phyloP scores from a whole-genome alignment of 169 alveolate genomes.

The Eimeria sp. region DNA sequence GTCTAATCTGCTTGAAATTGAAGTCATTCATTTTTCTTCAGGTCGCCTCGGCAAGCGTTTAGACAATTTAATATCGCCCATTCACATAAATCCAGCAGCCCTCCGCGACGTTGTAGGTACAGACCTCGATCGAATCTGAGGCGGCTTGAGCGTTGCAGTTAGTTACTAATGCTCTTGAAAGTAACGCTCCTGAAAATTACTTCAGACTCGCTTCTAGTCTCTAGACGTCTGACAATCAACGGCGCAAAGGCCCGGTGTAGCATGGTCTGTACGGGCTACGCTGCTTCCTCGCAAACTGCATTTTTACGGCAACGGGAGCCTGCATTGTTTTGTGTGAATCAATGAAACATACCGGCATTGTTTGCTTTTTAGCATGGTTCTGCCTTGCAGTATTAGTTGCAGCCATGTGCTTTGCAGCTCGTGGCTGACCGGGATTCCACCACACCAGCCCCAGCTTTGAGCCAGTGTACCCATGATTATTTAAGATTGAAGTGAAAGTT shows the following conservation, averaged over 20 bases:
- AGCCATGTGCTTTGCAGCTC: too few relatives aligned
- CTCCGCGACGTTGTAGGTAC: not conserved
- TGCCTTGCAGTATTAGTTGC: too few relatives aligned
- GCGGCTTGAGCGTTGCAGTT: not conserved
- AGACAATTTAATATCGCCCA: not conserved
- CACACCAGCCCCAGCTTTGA: too few relatives aligned
- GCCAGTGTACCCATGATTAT: too few relatives aligned
- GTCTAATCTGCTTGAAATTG: not conserved
- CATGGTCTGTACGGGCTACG: not conserved
- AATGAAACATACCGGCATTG: too few relatives aligned
- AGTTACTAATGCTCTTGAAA: too few relatives aligned
- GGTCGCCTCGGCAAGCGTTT: not conserved
- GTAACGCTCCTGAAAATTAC: not conserved
- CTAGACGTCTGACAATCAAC: not conserved
- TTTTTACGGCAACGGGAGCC: too few relatives aligned
- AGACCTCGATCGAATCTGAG: not conserved
- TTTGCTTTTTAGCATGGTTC: too few relatives aligned
- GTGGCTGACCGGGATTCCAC: too few relatives aligned
- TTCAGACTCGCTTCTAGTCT: not conserved
- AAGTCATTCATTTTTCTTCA: not conserved
- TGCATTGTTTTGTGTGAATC: too few relatives aligned
- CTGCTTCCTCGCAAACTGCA: too few relatives aligned
- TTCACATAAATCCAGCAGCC: not conserved
- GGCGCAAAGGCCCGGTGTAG: not conserved
- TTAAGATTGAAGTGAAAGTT: too few relatives aligned